Evolutionary conservation across 306 rosid species (phyloP).

Genomic region (Pachyrhizus erosus): DNA sequence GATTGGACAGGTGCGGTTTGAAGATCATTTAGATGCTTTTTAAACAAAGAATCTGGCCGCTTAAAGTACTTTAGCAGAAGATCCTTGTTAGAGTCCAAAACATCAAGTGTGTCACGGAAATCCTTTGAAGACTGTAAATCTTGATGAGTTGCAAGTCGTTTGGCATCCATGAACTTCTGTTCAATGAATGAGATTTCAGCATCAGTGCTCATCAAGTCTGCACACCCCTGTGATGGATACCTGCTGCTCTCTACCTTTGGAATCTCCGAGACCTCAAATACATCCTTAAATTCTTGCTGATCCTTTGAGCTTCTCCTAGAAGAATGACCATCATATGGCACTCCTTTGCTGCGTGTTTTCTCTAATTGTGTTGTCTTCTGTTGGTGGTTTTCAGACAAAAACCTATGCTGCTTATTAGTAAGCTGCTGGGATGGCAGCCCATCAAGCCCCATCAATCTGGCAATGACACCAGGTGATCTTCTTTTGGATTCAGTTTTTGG

Average conservation of each 20-base stretch:
- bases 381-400: conserved; percentile 44
- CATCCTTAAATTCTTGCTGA: conserved; percentile 88
- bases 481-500: conserved; percentile 64
- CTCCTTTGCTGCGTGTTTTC: conserved; percentile 52
- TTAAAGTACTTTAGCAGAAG: conserved; percentile 79
- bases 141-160: conserved; percentile 77
- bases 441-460: conserved; percentile 98
- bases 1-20: conserved; percentile 58
- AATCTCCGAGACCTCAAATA: conserved; percentile 81
- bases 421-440: conserved; percentile 77
- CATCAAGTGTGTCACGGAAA: conserved; percentile 76
- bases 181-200: conserved; percentile 83
- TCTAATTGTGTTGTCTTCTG: conserved; percentile 47
- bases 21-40: conserved; percentile 87
- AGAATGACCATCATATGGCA: conserved; percentile 46
- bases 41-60: conserved; percentile 84
- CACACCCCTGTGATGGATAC: conserved; percentile 53
- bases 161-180: conserved; percentile 91
- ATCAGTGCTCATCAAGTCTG: conserved; percentile 60
- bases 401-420: conserved; percentile 57
- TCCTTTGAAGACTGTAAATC: conserved; percentile 81
- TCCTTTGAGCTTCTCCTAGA: conserved; percentile 73
- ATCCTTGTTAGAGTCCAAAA: conserved; percentile 87
- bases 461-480: conserved; percentile 79
- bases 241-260: conserved; percentile 61